A percentile compares a stretch with the other conserved stretches of the same genome.
Conservation (phyloP, 1,139 yeast genomes). For the Wickerhamomyces sp. region DNA sequence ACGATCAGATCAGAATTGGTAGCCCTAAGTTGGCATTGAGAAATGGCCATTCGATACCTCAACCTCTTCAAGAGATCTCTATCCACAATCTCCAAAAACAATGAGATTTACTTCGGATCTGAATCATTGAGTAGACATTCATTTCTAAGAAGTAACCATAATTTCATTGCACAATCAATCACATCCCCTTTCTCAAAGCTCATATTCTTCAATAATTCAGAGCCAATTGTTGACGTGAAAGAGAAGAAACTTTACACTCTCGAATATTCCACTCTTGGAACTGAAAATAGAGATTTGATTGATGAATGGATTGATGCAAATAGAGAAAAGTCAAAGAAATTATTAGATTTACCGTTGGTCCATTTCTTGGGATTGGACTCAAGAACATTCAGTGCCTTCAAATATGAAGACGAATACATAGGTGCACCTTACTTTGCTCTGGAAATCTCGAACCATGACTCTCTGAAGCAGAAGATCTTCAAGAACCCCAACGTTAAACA, state of each 20-base stretch:
- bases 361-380: slow-evolving; percentile 66
- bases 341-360: slow-evolving; percentile 31
- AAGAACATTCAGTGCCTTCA: slow-evolving; percentile 31
- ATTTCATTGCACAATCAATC: slow-evolving; percentile 56
- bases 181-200: slow-evolving; percentile 43
- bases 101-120: slow-evolving; percentile 39
- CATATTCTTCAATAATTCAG: slow-evolving; percentile 41
- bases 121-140: slow-evolving; percentile 73
- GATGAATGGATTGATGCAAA: slow-evolving; percentile 18
- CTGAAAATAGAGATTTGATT: slow-evolving; percentile 10
- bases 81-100: background rate
- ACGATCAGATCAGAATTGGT: too few relatives aligned
- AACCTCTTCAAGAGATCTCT: background rate
- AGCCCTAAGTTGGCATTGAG: too few relatives aligned
- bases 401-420: slow-evolving; percentile 40
- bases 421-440: slow-evolving; percentile 81
- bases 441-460: slow-evolving; percentile 43
- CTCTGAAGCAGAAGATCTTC: slow-evolving; percentile 17
- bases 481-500: slow-evolving; percentile 9
- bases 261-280: slow-evolving; percentile 14
- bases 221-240: slow-evolving; percentile 21
- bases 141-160: slow-evolving; percentile 64
- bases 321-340: slow-evolving; percentile 5
- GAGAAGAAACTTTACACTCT: slow-evolving; percentile 15
- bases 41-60: background rate